Percentiles rank a stretch among this genome's conserved stretches.
phyloP scores from a whole-genome alignment of 371 early-diverging fungal species.

The Cokeromyces recurvatus region DNA sequence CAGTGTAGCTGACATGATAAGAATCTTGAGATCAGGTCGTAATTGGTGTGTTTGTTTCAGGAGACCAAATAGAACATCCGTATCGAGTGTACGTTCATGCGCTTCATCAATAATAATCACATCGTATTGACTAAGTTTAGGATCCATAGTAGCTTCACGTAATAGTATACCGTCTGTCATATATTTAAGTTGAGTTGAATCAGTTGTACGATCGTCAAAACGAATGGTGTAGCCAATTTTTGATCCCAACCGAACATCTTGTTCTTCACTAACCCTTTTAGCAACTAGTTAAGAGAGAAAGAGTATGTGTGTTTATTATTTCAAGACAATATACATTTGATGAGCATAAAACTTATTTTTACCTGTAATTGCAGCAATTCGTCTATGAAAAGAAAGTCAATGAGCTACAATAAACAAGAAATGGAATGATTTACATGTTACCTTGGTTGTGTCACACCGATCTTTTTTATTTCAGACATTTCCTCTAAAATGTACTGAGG shows the following conservation, averaged over 20 bases:
- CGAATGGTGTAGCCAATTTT: constrained; percentile 85
- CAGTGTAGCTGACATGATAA: constrained; percentile 85
- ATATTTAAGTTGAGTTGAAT: constrained; percentile 70
- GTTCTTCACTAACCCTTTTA: constrained; percentile 77
- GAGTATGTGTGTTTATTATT: neutral
- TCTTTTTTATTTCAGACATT: constrained; percentile 45
- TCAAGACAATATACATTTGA: too few relatives aligned
- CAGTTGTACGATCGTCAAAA: constrained; percentile 66
- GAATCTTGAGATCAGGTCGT: constrained; percentile 59
- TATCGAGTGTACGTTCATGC: constrained; percentile 92
- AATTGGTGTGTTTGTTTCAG: constrained; percentile 57
- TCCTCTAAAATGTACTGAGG: constrained; percentile 83
- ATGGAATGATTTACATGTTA: too few relatives aligned
- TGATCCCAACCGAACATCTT: constrained; percentile 50
- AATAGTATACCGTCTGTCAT: constrained; percentile 94
- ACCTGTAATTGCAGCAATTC: constrained; percentile 89
- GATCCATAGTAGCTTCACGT: constrained; percentile 70
- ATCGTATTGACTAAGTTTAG: constrained; percentile 57
- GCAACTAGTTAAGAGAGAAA: constrained; percentile 52
- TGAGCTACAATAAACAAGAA: too few relatives aligned
- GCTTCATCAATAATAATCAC: constrained; percentile 91
- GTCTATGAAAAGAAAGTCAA: constrained; percentile 28
- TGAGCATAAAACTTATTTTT: neutral
- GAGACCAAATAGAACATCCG: constrained; percentile 90
- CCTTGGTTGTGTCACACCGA: constrained; percentile 77